Evolutionary conservation across 805 yeast species (phyloP).

Genomic region (Cyberlindnera nakhonratchasimensis): DNA sequence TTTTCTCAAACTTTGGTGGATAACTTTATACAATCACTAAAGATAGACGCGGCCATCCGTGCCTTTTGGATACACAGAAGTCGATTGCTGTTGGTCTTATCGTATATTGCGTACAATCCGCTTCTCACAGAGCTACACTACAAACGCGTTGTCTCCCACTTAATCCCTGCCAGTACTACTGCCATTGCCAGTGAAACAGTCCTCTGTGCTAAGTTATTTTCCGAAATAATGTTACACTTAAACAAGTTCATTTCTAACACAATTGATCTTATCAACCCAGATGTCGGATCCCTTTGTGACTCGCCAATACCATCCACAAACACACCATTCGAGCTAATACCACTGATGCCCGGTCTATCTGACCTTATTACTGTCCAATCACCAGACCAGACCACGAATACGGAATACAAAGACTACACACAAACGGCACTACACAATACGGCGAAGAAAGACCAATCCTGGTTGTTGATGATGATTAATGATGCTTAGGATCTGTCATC

Average conservation of each 20-base stretch:
- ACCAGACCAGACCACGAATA: neutral
- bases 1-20: no score
- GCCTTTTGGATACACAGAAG: no score
- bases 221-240: conserved; percentile 21
- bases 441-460: conserved; percentile 24
- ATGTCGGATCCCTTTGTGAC: conserved; percentile 17
- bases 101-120: no score
- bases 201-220: no score
- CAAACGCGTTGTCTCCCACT: no score
- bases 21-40: no score
- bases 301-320: conserved; percentile 8
- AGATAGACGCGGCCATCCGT: no score
- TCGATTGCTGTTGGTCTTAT: no score
- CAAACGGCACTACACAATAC: conserved; percentile 9
- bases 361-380: neutral
- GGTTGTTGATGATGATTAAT: conserved; percentile 26
- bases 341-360: conserved; percentile 2
- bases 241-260: conserved; percentile 24
- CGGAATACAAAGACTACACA: conserved; percentile 1
- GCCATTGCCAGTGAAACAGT: no score
- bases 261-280: conserved; percentile 18
- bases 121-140: no score
- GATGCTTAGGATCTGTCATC: no score
- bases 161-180: no score
- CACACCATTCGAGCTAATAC: neutral